Evolutionary conservation across 176 grass and related monocot species (phyloP).

Genomic region (Aegilops longissima): DNA sequence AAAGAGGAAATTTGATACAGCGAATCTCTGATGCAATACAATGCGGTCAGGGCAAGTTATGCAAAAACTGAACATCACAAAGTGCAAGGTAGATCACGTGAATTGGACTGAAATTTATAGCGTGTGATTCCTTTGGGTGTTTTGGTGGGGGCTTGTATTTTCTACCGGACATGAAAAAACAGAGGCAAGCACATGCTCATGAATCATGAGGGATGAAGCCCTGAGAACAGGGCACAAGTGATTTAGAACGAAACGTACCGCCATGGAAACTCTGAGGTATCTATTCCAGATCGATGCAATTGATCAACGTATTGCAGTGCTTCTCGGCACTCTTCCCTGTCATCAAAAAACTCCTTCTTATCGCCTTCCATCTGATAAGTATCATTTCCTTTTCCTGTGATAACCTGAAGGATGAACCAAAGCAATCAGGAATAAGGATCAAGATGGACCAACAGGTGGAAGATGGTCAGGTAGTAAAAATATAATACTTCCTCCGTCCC

Average conservation of each 20-base stretch:
- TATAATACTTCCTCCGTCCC: neutral
- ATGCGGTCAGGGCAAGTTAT: neutral
- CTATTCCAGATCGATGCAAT: conserved; percentile 91
- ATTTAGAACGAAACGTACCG: conserved; percentile 56
- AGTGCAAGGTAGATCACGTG: neutral
- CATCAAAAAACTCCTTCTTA: conserved; percentile 93
- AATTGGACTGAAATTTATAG: neutral
- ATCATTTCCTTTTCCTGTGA: conserved; percentile 90
- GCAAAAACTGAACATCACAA: neutral
- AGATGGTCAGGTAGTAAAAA: conserved; percentile 3
- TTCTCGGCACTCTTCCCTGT: conserved; percentile 97
- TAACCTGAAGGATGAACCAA: conserved; percentile 60
- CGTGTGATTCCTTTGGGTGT: neutral
- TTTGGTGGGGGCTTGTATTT: neutral
- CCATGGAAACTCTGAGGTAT: conserved; percentile 99
- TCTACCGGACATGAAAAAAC: neutral
- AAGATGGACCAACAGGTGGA: neutral
- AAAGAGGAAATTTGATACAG: neutral
- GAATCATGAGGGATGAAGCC: neutral
- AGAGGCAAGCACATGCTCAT: neutral
- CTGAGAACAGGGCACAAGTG: neutral
- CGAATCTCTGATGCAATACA: neutral
- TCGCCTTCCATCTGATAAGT: conserved; percentile 82
- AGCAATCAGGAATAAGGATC: conserved; percentile 4
- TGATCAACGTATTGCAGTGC: conserved; percentile 87